phyloP scores from a whole-genome alignment of 2,329 filamentous ascomycete species.

The Fusarium neocosmosporiellum region DNA sequence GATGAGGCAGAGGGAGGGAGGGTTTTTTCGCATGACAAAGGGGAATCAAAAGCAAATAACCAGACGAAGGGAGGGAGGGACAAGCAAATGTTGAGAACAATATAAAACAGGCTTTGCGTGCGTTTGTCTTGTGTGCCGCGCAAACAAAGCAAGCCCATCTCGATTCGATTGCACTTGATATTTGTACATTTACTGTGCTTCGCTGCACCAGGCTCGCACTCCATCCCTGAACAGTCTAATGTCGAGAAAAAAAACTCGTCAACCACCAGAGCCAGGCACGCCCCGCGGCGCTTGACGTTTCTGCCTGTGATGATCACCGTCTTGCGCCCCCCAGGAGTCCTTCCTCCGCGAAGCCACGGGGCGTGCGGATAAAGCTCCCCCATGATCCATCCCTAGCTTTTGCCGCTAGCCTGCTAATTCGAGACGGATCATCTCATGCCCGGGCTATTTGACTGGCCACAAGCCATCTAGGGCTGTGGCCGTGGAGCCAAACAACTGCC shows the following conservation, averaged over 20 bases:
- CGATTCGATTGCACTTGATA: background rate
- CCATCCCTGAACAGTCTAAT: background rate
- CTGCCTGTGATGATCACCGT: slow-evolving; percentile 13
- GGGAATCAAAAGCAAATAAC: background rate
- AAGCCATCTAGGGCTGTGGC: slow-evolving; percentile 18
- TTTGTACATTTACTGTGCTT: background rate
- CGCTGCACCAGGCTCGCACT: background rate
- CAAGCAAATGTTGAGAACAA: background rate
- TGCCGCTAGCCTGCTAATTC: background rate
- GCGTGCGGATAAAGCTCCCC: background rate
- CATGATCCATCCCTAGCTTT: background rate
- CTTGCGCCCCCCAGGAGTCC: slow-evolving; percentile 11
- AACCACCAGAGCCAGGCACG: background rate
- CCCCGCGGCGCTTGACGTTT: background rate
- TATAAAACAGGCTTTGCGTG: background rate
- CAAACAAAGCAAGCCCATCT: background rate
- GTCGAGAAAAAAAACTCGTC: background rate
- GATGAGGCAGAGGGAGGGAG: background rate
- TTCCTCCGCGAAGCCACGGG: background rate
- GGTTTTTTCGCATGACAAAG: background rate
- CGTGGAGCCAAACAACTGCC: slow-evolving; percentile 8
- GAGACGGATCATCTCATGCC: slow-evolving; percentile 23
- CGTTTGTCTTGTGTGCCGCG: background rate
- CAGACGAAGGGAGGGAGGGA: background rate
- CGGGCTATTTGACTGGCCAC: slow-evolving; percentile 1